Conservation (phyloP, 2,329 filamentous ascomycete species). For the Fusarium newnesense region DNA sequence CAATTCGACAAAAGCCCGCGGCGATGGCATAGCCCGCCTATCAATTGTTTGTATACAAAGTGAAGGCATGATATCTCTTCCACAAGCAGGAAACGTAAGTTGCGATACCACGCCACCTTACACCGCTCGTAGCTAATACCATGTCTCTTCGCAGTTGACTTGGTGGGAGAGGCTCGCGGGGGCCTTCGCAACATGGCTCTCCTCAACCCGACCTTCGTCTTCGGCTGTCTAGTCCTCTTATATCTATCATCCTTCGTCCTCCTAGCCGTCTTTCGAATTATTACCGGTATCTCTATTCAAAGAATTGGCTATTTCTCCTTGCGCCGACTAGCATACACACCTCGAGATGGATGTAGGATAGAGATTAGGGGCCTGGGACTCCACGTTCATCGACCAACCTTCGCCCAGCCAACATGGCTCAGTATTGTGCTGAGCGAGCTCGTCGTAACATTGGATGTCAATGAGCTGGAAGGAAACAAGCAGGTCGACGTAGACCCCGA, state of each 20-base stretch:
- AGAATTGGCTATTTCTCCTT: slow-evolving; percentile 93
- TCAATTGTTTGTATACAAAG: slow-evolving; percentile 29
- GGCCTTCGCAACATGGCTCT: slow-evolving; percentile 65
- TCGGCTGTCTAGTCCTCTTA: slow-evolving; percentile 84
- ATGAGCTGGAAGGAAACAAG: slow-evolving; percentile 67
- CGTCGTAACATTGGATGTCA: slow-evolving; percentile 82
- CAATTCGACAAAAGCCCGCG: slow-evolving; percentile 24
- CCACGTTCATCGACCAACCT: slow-evolving; percentile 90
- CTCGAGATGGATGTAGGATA: slow-evolving; percentile 87
- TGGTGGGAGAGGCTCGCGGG: slow-evolving; percentile 41
- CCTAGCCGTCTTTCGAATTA: slow-evolving; percentile 90
- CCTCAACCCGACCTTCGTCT: slow-evolving; percentile 81
- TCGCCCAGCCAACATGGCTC: slow-evolving; percentile 96
- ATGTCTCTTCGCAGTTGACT: slow-evolving; percentile 30
- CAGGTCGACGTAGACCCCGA: slow-evolving; percentile 35
- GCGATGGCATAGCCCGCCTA: slow-evolving; percentile 43
- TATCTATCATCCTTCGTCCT: slow-evolving; percentile 94
- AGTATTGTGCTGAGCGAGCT: slow-evolving; percentile 90
- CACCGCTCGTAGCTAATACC: slow-evolving; percentile 41
- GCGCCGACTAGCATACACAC: slow-evolving; percentile 88
- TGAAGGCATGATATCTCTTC: slow-evolving; percentile 45
- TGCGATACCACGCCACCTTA: slow-evolving; percentile 36
- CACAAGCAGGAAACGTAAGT: slow-evolving; percentile 40
- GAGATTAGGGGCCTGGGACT: slow-evolving; percentile 90
- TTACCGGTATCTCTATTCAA: slow-evolving; percentile 95